Conservation (phyloP, 441 rosid species). For the Populus hybrid region DNA sequence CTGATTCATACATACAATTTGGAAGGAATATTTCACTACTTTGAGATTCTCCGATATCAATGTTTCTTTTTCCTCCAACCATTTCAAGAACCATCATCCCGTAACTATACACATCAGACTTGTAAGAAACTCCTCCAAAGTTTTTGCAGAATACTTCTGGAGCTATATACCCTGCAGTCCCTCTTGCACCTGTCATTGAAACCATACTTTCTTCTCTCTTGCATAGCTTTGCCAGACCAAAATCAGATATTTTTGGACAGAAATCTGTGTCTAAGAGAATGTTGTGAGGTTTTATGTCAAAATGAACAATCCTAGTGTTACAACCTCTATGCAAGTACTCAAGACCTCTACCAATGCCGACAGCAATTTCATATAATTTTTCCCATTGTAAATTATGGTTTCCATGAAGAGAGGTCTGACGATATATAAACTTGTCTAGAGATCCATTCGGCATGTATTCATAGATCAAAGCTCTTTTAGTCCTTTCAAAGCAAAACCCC, state of each 20-base stretch:
- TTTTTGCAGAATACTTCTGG: too few relatives aligned
- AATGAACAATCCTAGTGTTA: slow-evolving; percentile 49
- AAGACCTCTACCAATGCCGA: slow-evolving; percentile 26
- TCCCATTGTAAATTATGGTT: slow-evolving; percentile 4
- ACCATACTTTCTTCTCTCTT: slow-evolving; percentile 28
- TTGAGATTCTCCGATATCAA: background rate
- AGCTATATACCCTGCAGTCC: too few relatives aligned
- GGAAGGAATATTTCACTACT: slow-evolving; percentile 24
- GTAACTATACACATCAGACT: too few relatives aligned
- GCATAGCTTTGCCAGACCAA: slow-evolving; percentile 44
- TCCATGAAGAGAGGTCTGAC: background rate
- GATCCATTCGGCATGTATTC: too few relatives aligned
- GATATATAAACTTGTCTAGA: too few relatives aligned
- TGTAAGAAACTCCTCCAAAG: too few relatives aligned
- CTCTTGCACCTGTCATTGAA: slow-evolving; percentile 32
- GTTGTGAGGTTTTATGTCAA: slow-evolving; percentile 58
- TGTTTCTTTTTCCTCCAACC: background rate
- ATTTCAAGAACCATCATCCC: too few relatives aligned
- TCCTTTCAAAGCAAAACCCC: too few relatives aligned
- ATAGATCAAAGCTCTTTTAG: too few relatives aligned
- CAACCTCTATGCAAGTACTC: slow-evolving; percentile 48
- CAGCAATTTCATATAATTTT: background rate
- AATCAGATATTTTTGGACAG: slow-evolving; percentile 41
- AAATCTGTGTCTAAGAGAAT: slow-evolving; percentile 42
- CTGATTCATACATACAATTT: slow-evolving; percentile 9